Percentiles rank a stretch among this genome's conserved stretches.
Conservation (phyloP, 2,329 filamentous ascomycete species). For the Alternaria panax region DNA sequence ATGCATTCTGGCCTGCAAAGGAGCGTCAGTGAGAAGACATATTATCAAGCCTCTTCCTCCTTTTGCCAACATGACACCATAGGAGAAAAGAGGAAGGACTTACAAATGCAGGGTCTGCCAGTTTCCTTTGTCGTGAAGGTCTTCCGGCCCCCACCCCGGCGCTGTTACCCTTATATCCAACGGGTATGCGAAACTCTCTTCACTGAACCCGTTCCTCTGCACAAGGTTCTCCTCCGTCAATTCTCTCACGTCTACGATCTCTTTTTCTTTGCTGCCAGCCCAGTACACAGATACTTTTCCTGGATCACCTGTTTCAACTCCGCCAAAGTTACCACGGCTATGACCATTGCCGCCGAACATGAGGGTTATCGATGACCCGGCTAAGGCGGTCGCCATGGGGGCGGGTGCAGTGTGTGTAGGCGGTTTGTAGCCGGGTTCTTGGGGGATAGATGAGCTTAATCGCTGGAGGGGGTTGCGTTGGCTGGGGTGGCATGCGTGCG, state of each 20-base stretch:
- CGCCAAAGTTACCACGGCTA: slow-evolving; percentile 33
- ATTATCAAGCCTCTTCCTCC: background rate
- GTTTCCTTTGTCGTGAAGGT: slow-evolving; percentile 37
- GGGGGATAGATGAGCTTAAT: background rate
- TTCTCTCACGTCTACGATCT: slow-evolving; percentile 32
- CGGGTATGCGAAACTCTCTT: slow-evolving; percentile 32
- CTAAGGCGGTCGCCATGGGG: slow-evolving; percentile 25
- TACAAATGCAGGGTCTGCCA: slow-evolving; percentile 33
- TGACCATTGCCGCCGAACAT: slow-evolving; percentile 41
- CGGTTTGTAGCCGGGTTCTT: background rate
- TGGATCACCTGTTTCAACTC: slow-evolving; percentile 31
- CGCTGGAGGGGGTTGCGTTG: slow-evolving; percentile 23
- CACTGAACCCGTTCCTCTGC: slow-evolving; percentile 31
- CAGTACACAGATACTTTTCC: slow-evolving; percentile 25
- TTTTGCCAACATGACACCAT: background rate
- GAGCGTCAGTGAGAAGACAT: slow-evolving; percentile 1
- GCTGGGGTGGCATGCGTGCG: slow-evolving; percentile 27
- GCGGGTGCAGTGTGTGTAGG: slow-evolving; percentile 16
- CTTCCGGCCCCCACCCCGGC: slow-evolving; percentile 26
- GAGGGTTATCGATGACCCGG: slow-evolving; percentile 28
- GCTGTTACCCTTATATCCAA: slow-evolving; percentile 22
- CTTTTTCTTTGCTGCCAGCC: slow-evolving; percentile 25
- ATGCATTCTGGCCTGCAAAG: slow-evolving; percentile 29
- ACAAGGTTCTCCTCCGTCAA: slow-evolving; percentile 27
- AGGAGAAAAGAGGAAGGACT: slow-evolving; percentile 1